Evolutionary conservation across 306 rosid species (phyloP).

Genomic region (Herpetospermum pedunculosum): DNA sequence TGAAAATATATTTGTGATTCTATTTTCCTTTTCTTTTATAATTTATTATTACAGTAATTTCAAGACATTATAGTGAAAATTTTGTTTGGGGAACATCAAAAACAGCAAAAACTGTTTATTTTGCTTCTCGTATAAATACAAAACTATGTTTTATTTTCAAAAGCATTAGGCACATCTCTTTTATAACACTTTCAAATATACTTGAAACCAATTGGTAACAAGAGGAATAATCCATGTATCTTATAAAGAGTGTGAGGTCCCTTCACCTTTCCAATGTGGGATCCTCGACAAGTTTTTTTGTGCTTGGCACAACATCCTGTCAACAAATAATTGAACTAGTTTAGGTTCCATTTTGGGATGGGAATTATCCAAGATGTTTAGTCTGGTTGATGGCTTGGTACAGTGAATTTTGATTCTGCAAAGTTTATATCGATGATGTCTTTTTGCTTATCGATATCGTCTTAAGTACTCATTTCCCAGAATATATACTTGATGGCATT

Average conservation of each 20-base stretch:
- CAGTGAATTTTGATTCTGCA: not conserved
- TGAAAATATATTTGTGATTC: not conserved
- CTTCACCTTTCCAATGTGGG: too few species aligned
- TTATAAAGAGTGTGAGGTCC: too few species aligned
- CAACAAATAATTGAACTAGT: not conserved
- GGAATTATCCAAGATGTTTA: not conserved
- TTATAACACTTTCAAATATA: not conserved
- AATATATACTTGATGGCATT: conserved; percentile 16
- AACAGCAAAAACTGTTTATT: not conserved
- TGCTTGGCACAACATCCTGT: not conserved
- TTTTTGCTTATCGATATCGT: not conserved
- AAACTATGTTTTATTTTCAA: not conserved
- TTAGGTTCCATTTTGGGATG: not conserved
- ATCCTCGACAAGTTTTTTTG: not conserved
- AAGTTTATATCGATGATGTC: not conserved
- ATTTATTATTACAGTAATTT: not conserved
- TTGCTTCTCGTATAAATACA: not conserved
- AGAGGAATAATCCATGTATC: too few species aligned
- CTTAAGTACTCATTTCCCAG: not conserved
- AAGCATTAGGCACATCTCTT: not conserved
- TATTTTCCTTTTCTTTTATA: not conserved
- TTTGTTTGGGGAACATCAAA: not conserved
- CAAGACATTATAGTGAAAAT: not conserved
- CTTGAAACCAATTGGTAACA: too few species aligned
- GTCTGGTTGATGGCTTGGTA: not conserved